These are phyloP conservation scores for Agastache rugosa DNA, from an alignment of 257 asterid genomes.

Conservation along the genomic window DNA sequence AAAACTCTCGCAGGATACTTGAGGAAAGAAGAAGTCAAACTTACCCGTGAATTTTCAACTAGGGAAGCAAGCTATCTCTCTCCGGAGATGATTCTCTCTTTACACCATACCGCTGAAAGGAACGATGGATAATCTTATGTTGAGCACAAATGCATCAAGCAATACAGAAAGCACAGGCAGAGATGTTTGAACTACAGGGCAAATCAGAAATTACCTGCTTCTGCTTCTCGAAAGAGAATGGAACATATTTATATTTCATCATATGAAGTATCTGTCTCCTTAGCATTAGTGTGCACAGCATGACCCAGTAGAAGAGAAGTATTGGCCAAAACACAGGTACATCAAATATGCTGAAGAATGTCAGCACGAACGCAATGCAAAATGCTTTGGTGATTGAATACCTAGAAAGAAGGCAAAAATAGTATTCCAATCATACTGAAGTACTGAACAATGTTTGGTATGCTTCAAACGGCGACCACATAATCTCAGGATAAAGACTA, in stretches of 20 bases:
- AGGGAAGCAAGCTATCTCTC: constrained; percentile 41
- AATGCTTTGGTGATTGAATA: constrained; percentile 63
- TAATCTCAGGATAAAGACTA: background rate
- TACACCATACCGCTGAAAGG: constrained; percentile 52
- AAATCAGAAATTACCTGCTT: constrained; percentile 53
- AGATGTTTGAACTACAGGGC: background rate
- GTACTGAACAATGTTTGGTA: background rate
- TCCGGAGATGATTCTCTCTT: constrained; percentile 55
- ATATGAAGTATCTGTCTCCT: constrained; percentile 63
- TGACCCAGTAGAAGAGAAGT: constrained; percentile 70
- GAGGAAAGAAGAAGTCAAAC: background rate
- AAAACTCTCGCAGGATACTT: background rate
- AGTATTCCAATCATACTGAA: constrained; percentile 9
- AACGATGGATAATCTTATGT: constrained; percentile 19
- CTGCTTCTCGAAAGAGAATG: constrained; percentile 62
- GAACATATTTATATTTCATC: constrained; percentile 68
- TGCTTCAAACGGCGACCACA: background rate
- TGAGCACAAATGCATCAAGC: constrained; percentile 19
- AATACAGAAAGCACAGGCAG: constrained; percentile 7
- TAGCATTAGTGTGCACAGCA: constrained; percentile 57
- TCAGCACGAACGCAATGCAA: constrained; percentile 58
- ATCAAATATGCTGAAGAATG: constrained; percentile 58
- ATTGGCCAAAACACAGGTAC: constrained; percentile 81
- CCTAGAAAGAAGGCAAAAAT: constrained; percentile 42
- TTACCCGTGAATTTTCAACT: constrained; percentile 28